phyloP scores from a whole-genome alignment of 2,329 filamentous ascomycete species.

The Hyphodiscus sp. region DNA sequence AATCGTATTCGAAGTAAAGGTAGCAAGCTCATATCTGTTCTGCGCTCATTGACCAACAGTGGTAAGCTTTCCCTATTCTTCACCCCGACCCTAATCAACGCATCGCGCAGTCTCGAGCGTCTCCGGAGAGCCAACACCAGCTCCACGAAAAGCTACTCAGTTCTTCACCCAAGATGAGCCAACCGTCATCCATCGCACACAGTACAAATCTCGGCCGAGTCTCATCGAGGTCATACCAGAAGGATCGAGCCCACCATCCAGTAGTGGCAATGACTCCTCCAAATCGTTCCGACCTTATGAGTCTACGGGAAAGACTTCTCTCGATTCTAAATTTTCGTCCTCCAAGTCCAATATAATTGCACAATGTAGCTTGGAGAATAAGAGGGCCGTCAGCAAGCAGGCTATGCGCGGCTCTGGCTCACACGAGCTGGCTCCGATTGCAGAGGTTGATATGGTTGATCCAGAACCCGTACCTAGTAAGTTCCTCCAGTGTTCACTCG shows the following conservation, averaged over 20 bases:
- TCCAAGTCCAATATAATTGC: slow-evolving; percentile 22
- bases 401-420: slow-evolving; percentile 19
- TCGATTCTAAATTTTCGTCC: slow-evolving; percentile 36
- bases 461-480: slow-evolving; percentile 26
- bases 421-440: slow-evolving; percentile 23
- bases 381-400: slow-evolving; percentile 14
- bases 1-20: slow-evolving; percentile 33
- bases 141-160: slow-evolving; percentile 26
- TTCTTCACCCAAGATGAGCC: slow-evolving; percentile 37
- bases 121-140: not conserved
- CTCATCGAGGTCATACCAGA: slow-evolving; percentile 24
- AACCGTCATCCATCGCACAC: slow-evolving; percentile 37
- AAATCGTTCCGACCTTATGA: slow-evolving; percentile 10
- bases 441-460: slow-evolving; percentile 20
- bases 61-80: slow-evolving; percentile 11
- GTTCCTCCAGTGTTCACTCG: not conserved
- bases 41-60: slow-evolving; percentile 38
- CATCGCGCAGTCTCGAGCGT: too few species aligned
- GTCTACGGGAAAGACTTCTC: slow-evolving; percentile 29
- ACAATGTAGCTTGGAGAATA: slow-evolving; percentile 26
- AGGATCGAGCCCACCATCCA: slow-evolving; percentile 3
- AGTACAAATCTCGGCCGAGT: slow-evolving; percentile 33
- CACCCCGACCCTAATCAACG: not conserved
- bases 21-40: slow-evolving; percentile 36
- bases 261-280: slow-evolving; percentile 24